These are phyloP conservation scores for Calocera viscosa DNA, from an alignment of 768 basidiomycete genomes.

Conservation along the genomic window DNA sequence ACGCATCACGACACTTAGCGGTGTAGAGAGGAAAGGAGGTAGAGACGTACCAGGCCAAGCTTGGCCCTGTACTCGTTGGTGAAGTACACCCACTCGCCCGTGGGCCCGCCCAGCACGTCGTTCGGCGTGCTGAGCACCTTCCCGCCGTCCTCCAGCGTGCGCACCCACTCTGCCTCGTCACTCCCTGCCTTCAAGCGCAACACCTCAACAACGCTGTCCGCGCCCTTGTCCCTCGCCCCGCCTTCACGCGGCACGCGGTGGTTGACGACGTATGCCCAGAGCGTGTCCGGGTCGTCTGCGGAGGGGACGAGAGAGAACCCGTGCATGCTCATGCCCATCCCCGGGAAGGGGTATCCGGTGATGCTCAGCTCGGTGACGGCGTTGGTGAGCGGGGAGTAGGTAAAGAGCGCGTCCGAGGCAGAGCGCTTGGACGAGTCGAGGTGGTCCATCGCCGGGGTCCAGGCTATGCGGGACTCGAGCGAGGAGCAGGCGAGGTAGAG, in stretches of 20 bases:
- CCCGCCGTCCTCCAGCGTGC: conserved; percentile 39
- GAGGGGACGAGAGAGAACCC: conserved; percentile 60
- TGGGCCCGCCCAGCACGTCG: conserved; percentile 52
- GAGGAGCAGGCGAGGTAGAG: conserved; percentile 9
- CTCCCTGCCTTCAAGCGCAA: conserved; percentile 43
- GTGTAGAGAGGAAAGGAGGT: background rate
- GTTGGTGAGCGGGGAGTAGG: conserved; percentile 40
- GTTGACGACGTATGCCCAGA: conserved; percentile 61
- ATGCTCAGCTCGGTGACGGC: conserved; percentile 37
- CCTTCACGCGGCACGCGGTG: conserved; percentile 43
- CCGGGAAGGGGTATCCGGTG: conserved; percentile 28
- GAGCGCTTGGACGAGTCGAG: conserved; percentile 32
- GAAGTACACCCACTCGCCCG: conserved; percentile 54
- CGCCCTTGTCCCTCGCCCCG: conserved; percentile 37
- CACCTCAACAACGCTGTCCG: conserved; percentile 59
- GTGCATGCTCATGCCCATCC: conserved; percentile 40
- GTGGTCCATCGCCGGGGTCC: conserved; percentile 37
- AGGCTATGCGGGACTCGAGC: conserved; percentile 30
- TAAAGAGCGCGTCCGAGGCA: conserved; percentile 44
- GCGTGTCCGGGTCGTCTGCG: conserved; percentile 30
- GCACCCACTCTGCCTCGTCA: conserved; percentile 38
- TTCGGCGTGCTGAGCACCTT: conserved; percentile 52
- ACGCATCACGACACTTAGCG: background rate
- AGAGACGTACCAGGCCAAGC: conserved; percentile 38
- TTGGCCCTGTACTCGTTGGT: conserved; percentile 55